Evolutionary conservation across 208 protist species (phyloP).

Genomic region (Crithidia brevicula): DNA sequence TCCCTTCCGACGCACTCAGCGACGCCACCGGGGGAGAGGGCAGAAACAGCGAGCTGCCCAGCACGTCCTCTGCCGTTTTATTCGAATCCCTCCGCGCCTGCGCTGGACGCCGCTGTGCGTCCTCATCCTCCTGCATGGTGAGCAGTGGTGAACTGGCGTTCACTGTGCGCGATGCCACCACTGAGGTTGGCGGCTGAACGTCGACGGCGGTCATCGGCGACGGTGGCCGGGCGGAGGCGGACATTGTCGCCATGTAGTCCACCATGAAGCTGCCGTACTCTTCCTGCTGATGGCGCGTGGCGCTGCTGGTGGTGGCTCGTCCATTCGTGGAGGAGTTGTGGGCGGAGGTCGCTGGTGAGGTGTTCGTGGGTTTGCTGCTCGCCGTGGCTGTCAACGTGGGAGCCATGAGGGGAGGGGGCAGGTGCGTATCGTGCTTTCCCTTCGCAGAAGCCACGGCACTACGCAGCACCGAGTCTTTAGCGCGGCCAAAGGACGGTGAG

Average conservation of each 20-base stretch:
- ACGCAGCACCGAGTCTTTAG: background rate
- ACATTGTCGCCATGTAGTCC: background rate
- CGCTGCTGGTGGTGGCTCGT: background rate
- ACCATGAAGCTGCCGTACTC: slow-evolving; percentile 8
- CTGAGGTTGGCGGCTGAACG: background rate
- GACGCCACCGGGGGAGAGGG: background rate
- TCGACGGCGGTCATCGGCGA: background rate
- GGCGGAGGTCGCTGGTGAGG: background rate
- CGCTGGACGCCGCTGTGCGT: too few species aligned
- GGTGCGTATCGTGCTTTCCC: background rate
- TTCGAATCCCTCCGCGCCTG: too few species aligned
- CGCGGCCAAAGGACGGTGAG: background rate
- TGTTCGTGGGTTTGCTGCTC: background rate
- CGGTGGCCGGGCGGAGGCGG: too few species aligned
- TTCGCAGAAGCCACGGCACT: background rate
- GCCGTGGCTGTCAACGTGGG: too few species aligned
- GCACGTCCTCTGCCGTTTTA: background rate
- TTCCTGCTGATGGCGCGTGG: background rate
- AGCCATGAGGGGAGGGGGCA: too few species aligned
- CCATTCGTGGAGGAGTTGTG: background rate
- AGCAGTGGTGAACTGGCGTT: background rate
- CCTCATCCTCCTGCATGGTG: background rate
- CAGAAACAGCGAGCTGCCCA: background rate
- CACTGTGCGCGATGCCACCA: background rate
- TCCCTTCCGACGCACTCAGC: background rate